phyloP scores from a whole-genome alignment of 768 basidiomycete genomes.

The Termitomyces sp. region DNA sequence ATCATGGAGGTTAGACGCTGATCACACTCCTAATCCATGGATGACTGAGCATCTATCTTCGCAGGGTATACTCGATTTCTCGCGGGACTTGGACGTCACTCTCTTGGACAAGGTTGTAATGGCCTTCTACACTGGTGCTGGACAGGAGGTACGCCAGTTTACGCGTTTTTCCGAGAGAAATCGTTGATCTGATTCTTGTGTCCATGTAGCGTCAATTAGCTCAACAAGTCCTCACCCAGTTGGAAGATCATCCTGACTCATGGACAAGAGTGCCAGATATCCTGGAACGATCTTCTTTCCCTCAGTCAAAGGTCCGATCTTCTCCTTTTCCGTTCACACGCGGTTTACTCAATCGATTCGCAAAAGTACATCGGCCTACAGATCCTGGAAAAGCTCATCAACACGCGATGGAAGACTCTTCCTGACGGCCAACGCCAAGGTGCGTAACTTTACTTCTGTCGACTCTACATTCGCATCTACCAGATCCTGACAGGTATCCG shows the following conservation, averaged over 20 bases:
- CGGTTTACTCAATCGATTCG: neutral
- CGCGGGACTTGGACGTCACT: conserved; percentile 87
- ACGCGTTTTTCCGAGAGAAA: conserved; percentile 11
- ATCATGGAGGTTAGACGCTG: conserved; percentile 47
- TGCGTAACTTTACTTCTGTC: conserved; percentile 21
- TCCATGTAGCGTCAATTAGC: conserved; percentile 83
- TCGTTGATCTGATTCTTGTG: conserved; percentile 24
- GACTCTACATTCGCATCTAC: neutral
- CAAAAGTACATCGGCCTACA: conserved; percentile 91
- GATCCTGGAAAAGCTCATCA: conserved; percentile 94
- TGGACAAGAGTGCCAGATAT: conserved; percentile 98
- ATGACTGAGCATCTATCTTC: conserved; percentile 20
- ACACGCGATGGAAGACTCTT: conserved; percentile 92
- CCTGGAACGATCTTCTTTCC: conserved; percentile 77
- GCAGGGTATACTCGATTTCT: conserved; percentile 90
- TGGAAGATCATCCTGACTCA: conserved; percentile 94
- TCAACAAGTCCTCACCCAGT: conserved; percentile 90
- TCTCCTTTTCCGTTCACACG: conserved; percentile 3
- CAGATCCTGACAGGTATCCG: conserved; percentile 65
- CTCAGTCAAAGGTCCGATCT: conserved; percentile 74
- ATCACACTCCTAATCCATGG: conserved; percentile 12
- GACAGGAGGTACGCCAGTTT: conserved; percentile 57
- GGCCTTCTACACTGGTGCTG: conserved; percentile 80
- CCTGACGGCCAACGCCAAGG: conserved; percentile 94
- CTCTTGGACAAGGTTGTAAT: conserved; percentile 93